These are phyloP conservation scores for Metschnikowia chrysomelidarum DNA, from an alignment of 805 yeast species.

Conservation along the genomic window DNA sequence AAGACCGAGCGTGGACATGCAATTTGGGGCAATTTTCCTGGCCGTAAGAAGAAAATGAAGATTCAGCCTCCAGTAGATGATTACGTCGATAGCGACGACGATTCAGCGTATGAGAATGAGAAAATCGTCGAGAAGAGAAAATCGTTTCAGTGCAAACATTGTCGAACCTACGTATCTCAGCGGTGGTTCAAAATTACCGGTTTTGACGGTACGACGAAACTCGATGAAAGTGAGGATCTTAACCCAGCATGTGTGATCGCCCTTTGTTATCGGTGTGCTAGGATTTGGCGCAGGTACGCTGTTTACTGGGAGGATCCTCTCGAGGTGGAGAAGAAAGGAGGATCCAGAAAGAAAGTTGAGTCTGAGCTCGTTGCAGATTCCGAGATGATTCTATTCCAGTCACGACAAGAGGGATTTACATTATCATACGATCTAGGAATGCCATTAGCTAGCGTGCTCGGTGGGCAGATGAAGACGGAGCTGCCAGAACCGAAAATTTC, in stretches of 20 bases:
- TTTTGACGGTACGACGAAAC: constrained; percentile 37
- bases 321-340: constrained; percentile 57
- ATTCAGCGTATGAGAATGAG: constrained; percentile 62
- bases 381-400: constrained; percentile 48
- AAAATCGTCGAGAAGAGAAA: constrained; percentile 43
- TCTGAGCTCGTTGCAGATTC: constrained; percentile 65
- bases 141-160: constrained; percentile 65
- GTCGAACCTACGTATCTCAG: constrained; percentile 52
- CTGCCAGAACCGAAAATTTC: background rate
- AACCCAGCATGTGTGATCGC: constrained; percentile 46
- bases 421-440: constrained; percentile 20
- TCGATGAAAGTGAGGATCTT: constrained; percentile 19
- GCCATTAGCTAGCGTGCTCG: constrained; percentile 8
- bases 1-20: constrained; percentile 71
- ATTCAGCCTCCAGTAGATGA: constrained; percentile 33
- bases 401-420: constrained; percentile 33
- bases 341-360: constrained; percentile 64
- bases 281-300: constrained; percentile 88
- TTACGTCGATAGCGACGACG: constrained; percentile 66
- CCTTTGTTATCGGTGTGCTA: constrained; percentile 82
- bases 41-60: constrained; percentile 57
- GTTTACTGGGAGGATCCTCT: constrained; percentile 80
- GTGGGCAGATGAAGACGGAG: background rate
- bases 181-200: constrained; percentile 79
- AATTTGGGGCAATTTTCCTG: constrained; percentile 82